A percentile compares a stretch with the other conserved stretches of the same genome.
phyloP scores from a whole-genome alignment of 805 yeast genomes.

The Wickerhamiella lipophila region DNA sequence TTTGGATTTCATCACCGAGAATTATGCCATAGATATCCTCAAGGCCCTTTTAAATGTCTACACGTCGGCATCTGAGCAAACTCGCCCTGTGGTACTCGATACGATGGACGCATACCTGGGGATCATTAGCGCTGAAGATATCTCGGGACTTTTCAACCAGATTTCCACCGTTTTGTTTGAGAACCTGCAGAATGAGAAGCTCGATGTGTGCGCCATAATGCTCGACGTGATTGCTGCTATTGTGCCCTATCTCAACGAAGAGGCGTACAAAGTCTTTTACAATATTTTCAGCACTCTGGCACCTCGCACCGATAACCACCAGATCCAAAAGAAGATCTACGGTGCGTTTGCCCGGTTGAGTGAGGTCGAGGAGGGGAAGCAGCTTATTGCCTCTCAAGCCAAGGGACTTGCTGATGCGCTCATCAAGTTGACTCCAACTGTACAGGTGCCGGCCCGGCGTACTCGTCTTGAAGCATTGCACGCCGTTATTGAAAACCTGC shows the following conservation, averaged over 20 bases:
- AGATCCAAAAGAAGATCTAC: conserved; percentile 81
- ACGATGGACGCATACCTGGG: conserved; percentile 71
- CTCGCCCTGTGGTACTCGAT: conserved; percentile 74
- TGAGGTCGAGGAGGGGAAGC: conserved; percentile 53
- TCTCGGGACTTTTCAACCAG: conserved; percentile 67
- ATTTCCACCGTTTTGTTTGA: conserved; percentile 67
- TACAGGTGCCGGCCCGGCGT: conserved; percentile 65
- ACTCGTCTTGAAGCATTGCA: conserved; percentile 61
- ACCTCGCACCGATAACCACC: conserved; percentile 35
- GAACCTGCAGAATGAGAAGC: conserved; percentile 37
- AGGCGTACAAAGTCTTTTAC: conserved; percentile 14
- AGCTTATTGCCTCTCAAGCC: conserved; percentile 11
- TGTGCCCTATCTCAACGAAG: conserved; percentile 65
- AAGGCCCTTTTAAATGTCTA: conserved; percentile 87
- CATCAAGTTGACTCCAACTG: conserved; percentile 32
- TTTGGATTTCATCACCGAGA: conserved; percentile 45
- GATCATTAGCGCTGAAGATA: conserved; percentile 52
- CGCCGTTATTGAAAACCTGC: conserved; percentile 47
- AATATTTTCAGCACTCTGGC: conserved; percentile 19
- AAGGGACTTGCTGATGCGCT: conserved; percentile 42
- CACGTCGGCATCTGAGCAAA: conserved; percentile 62
- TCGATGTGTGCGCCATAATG: conserved; percentile 58
- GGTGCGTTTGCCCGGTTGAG: conserved; percentile 50
- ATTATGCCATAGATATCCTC: conserved; percentile 53
- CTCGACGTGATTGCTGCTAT: conserved; percentile 81